These are phyloP conservation scores for Penicillium bialowiezense DNA, from an alignment of 495 filamentous ascomycete genomes.

Conservation along the genomic window DNA sequence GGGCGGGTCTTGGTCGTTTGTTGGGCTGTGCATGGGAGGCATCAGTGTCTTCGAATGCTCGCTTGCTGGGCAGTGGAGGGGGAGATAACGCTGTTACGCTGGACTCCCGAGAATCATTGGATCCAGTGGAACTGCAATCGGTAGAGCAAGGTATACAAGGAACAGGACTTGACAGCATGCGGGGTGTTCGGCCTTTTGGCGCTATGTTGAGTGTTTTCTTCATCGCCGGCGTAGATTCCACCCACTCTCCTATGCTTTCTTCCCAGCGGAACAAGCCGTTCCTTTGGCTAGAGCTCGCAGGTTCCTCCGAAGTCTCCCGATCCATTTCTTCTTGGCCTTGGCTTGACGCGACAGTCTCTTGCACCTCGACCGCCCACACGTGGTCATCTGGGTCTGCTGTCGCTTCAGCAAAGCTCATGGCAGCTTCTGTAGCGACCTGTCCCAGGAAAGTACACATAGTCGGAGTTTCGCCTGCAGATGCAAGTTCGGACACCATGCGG, in stretches of 20 bases:
- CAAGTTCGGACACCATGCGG: conserved; percentile 28
- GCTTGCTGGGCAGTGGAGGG: conserved; percentile 21
- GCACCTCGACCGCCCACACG: conserved; percentile 47
- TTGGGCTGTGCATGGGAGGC: conserved; percentile 15
- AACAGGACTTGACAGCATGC: conserved; percentile 4
- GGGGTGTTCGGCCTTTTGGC: conserved; percentile 7
- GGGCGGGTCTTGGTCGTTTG: conserved; percentile 27
- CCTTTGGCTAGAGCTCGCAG: conserved; percentile 6
- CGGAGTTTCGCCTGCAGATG: conserved; percentile 17
- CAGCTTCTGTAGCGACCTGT: conserved; percentile 44
- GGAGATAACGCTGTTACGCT: conserved; percentile 28
- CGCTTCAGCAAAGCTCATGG: conserved; percentile 46
- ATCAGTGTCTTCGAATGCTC: conserved; percentile 12
- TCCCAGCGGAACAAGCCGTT: conserved; percentile 51
- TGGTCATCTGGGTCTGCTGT: conserved; percentile 48
- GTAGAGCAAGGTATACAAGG: conserved; percentile 20
- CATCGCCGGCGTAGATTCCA: conserved; percentile 42
- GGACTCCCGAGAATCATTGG: conserved; percentile 13
- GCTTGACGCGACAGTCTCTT: conserved; percentile 27
- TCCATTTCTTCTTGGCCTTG: conserved; percentile 9
- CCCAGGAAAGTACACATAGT: conserved; percentile 31
- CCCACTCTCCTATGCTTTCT: conserved; percentile 55
- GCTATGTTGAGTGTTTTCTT: conserved; percentile 16
- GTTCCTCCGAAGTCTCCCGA: conserved; percentile 15
- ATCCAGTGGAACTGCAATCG: conserved; percentile 23